Percentiles rank a stretch among this genome's conserved stretches.
phyloP scores from a whole-genome alignment of 257 asterid species.

The Capsicum pubescens region DNA sequence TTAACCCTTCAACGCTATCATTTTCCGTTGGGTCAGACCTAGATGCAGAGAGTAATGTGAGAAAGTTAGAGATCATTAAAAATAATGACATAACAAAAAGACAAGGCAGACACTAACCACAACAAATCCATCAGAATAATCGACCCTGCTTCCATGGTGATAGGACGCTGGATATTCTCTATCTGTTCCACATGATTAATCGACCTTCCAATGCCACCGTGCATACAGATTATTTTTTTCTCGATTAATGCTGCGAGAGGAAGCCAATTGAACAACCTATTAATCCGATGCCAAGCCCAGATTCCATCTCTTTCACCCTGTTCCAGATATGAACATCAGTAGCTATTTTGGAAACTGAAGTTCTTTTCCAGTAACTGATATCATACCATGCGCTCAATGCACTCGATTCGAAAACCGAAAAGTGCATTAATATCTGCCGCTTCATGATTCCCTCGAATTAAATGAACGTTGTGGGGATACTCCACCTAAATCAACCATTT shows the following conservation, averaged over 20 bases:
- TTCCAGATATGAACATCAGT: slow-evolving; percentile 37
- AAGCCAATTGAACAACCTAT: slow-evolving; percentile 97
- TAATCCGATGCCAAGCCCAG: slow-evolving; percentile 98
- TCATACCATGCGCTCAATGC: slow-evolving; percentile 96
- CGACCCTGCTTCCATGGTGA: slow-evolving; percentile 99
- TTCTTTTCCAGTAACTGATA: neutral
- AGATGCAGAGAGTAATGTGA: slow-evolving; percentile 35
- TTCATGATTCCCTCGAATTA: slow-evolving; percentile 98
- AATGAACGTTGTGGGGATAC: slow-evolving; percentile 82
- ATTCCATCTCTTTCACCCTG: slow-evolving; percentile 99
- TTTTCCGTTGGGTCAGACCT: slow-evolving; percentile 99
- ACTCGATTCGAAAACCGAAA: slow-evolving; percentile 97
- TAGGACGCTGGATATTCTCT: slow-evolving; percentile 94
- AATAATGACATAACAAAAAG: slow-evolving; percentile 23
- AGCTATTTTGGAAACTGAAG: slow-evolving; percentile 27
- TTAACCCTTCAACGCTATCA: slow-evolving; percentile 98
- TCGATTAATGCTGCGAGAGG: slow-evolving; percentile 97
- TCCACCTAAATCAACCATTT: slow-evolving; percentile 65
- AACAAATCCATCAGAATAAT: slow-evolving; percentile 95
- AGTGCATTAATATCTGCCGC: slow-evolving; percentile 99
- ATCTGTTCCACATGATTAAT: slow-evolving; percentile 96
- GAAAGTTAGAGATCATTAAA: slow-evolving; percentile 20
- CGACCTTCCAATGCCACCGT: slow-evolving; percentile 99
- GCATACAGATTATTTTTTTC: slow-evolving; percentile 97
- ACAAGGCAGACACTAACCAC: slow-evolving; percentile 58